These are phyloP conservation scores for Coemansia sp. DNA, from an alignment of 192 early-diverging fungal species.

Conservation along the genomic window DNA sequence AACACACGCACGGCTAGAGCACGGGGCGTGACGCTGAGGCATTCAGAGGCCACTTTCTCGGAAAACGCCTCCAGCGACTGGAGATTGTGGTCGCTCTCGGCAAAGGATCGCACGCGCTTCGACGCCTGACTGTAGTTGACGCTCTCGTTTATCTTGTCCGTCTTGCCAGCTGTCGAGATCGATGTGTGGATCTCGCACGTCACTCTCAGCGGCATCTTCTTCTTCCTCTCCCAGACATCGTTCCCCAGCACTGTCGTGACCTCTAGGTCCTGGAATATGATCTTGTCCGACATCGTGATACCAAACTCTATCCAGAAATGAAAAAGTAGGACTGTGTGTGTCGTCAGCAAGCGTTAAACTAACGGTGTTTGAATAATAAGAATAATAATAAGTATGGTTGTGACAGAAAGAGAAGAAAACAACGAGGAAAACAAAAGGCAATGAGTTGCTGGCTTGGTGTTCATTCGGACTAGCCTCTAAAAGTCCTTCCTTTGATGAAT, in stretches of 20 bases:
- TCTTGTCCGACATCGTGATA: slow-evolving; percentile 59
- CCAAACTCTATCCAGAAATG: too few species aligned
- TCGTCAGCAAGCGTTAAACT: too few species aligned
- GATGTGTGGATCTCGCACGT: slow-evolving; percentile 73
- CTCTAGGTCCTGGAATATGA: slow-evolving; percentile 72
- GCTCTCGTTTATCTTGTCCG: slow-evolving; percentile 76
- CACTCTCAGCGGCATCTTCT: slow-evolving; percentile 83
- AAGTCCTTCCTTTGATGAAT: too few species aligned
- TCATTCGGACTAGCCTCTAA: too few species aligned
- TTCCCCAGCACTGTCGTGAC: slow-evolving; percentile 85
- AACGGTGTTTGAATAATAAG: not conserved
- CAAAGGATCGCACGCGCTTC: slow-evolving; percentile 73
- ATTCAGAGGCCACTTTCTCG: slow-evolving; percentile 62
- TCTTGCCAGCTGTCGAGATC: slow-evolving; percentile 72
- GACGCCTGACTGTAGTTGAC: slow-evolving; percentile 83
- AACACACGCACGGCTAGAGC: slow-evolving; percentile 68
- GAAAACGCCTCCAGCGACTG: slow-evolving; percentile 74
- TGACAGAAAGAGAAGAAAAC: not conserved
- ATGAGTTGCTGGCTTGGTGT: too few species aligned
- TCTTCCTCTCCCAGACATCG: slow-evolving; percentile 91
- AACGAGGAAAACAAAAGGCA: too few species aligned
- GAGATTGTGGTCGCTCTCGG: slow-evolving; percentile 67
- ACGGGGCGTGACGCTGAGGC: slow-evolving; percentile 61
- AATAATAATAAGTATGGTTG: not conserved
- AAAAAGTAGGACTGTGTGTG: too few species aligned